Evolutionary conservation across 1,139 yeast species (phyloP), one percentile per base, ranked within the genome.

Genomic region (Kodamaea alishanica): DNA sequence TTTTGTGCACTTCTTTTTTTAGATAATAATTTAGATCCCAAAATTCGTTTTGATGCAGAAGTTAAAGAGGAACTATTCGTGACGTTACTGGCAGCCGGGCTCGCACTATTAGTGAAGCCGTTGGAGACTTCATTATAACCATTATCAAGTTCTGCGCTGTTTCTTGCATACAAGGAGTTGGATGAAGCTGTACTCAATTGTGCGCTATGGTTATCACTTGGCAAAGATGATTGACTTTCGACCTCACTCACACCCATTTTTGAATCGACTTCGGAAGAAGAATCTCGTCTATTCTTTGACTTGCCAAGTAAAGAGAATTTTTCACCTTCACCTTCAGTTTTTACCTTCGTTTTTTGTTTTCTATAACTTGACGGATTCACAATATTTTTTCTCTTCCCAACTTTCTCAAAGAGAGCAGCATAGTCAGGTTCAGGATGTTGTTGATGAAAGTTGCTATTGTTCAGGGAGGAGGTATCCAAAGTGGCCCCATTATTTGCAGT

Each of bases 371-470:
- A 51, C 24, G 58, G 49, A 31, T 49, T 48, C 9, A 58, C 63
- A 20, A 62, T 58, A 28, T 58, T 62, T 44, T 67, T 65, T 29
- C 76, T 52, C 45, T 70, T 71, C 2, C 75, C 75, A 6, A 71
- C 73, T 39, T 68, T 67, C 43, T 69, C 68, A 48, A 71, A 71
- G 25, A 71, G 58, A 4, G 75, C 74, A 2, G 70, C 75, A 48
- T 71, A 71, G 49, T 71, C 73, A 1, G 75, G 75, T 38, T 64
- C 71, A 28, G 39, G 33, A 23, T 33, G 43, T 24, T 22, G 35
- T 11, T 30, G 31, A 11, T 23, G 35, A 30, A 39, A 26, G 36
- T 40, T 39, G 38, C 44, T 36, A 30, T 42, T 33, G 15, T n/a
- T 23, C 38, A 50, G 55, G 3, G 48, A 39, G 8, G 40, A 31